Conservation (phyloP, 345 rosid genomes). For the Cardamine resedifolia region DNA sequence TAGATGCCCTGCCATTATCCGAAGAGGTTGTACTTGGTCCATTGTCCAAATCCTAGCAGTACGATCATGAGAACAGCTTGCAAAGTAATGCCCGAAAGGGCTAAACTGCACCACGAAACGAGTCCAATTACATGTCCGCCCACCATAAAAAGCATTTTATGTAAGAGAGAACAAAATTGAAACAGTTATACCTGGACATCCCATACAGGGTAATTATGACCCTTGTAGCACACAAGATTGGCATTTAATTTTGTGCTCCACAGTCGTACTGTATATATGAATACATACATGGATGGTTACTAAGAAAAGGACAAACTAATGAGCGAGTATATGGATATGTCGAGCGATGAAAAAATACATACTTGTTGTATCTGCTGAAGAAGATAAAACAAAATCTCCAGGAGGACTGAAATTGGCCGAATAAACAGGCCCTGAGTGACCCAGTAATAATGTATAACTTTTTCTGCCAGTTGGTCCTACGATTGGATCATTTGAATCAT, state of each 20-base stretch:
- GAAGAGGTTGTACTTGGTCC: slow-evolving; percentile 89
- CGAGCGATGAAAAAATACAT: slow-evolving; percentile 25
- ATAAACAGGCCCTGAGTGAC: slow-evolving; percentile 96
- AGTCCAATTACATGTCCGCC: slow-evolving; percentile 16
- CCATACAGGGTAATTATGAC: slow-evolving; percentile 99
- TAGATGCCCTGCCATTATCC: slow-evolving; percentile 97
- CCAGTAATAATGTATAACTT: slow-evolving; percentile 73
- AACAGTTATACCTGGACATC: slow-evolving; percentile 77
- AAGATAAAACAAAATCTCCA: slow-evolving; percentile 88
- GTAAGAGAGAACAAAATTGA: slow-evolving; percentile 1
- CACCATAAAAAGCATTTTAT: slow-evolving; percentile 13
- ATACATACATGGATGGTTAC: slow-evolving; percentile 14
- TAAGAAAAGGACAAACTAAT: slow-evolving; percentile 11
- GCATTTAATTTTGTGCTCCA: slow-evolving; percentile 98
- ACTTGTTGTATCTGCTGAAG: slow-evolving; percentile 96
- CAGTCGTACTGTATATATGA: slow-evolving; percentile 61
- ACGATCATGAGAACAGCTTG: slow-evolving; percentile 94
- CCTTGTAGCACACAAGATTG: slow-evolving; percentile 97
- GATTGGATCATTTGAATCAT: slow-evolving; percentile 54
- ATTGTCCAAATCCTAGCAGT: slow-evolving; percentile 94
- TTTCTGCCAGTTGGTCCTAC: slow-evolving; percentile 51
- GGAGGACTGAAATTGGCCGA: slow-evolving; percentile 84
- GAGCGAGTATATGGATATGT: neutral
- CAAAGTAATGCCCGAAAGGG: slow-evolving; percentile 91
- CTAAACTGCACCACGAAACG: slow-evolving; percentile 73